Evolutionary conservation across 208 protist species (phyloP).

Genomic region (Balamuthia mandrillaris): DNA sequence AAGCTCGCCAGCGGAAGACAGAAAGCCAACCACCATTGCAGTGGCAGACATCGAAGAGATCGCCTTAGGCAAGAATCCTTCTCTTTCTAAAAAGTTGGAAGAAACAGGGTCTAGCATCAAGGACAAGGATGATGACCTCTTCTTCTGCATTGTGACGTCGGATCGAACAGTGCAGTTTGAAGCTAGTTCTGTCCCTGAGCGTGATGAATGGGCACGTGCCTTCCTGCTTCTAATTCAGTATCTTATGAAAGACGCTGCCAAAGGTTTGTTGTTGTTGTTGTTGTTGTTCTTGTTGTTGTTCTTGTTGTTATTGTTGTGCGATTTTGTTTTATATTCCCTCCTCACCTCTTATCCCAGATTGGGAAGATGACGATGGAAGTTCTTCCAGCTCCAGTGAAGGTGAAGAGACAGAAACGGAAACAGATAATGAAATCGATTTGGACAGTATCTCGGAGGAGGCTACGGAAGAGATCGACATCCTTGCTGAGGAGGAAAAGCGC

Average conservation of each 20-base stretch:
- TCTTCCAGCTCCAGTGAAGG: too few relatives aligned
- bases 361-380: too few relatives aligned
- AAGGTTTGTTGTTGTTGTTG: too few relatives aligned
- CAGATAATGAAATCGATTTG: too few relatives aligned
- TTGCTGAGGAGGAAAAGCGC: too few relatives aligned
- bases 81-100: not conserved
- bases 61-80: not conserved
- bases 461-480: too few relatives aligned
- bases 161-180: conserved; percentile 6
- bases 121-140: not conserved
- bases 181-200: not conserved
- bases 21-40: not conserved
- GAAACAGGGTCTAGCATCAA: not conserved
- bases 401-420: too few relatives aligned
- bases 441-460: too few relatives aligned
- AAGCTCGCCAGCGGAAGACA: not conserved
- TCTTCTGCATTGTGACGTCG: not conserved
- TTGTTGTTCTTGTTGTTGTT: too few relatives aligned
- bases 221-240: conserved; percentile 27
- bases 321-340: too few relatives aligned
- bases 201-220: conserved; percentile 20
- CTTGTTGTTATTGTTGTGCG: too few relatives aligned
- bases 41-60: conserved; percentile 18
- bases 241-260: not conserved
- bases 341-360: too few relatives aligned